A percentile compares a stretch with the other conserved stretches of the same genome.
Conservation (phyloP, 2,329 filamentous ascomycete species). For the Phaeosphaeria sp. region DNA sequence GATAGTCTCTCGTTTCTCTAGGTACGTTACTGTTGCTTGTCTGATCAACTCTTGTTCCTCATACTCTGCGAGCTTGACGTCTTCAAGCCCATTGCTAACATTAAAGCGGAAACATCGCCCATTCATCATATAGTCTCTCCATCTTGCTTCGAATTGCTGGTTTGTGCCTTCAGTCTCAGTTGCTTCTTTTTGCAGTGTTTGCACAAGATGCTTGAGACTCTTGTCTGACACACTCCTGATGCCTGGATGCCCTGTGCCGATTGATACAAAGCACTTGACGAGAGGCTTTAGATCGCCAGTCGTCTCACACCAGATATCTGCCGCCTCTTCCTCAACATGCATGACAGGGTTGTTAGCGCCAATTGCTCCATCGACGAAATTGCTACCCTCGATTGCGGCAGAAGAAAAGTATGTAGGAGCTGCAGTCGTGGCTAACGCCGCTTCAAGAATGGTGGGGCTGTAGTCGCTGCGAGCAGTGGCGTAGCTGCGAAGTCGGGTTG, state of each 20-base stretch:
- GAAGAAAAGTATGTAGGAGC: conserved; percentile 41
- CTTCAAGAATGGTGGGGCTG: conserved; percentile 31
- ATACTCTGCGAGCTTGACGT: conserved; percentile 22
- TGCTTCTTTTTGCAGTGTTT: conserved; percentile 33
- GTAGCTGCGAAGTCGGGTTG: conserved; percentile 45
- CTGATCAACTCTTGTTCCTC: conserved; percentile 11
- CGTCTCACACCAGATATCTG: conserved; percentile 17
- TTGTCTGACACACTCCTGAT: conserved; percentile 6
- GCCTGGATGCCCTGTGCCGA: conserved; percentile 16
- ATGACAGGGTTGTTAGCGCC: conserved; percentile 55
- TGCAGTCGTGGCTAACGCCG: conserved; percentile 38
- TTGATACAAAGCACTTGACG: conserved; percentile 22
- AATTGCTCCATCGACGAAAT: conserved; percentile 52
- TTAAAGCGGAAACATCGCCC: conserved; percentile 45
- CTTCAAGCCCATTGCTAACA: conserved; percentile 40
- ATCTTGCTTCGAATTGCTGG: conserved; percentile 23
- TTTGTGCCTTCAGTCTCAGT: conserved; percentile 40
- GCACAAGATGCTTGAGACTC: conserved; percentile 9
- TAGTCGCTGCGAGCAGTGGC: conserved; percentile 11
- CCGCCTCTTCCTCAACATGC: conserved; percentile 47
- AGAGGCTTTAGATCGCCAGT: conserved; percentile 5
- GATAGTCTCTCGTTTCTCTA: conserved; percentile 11
- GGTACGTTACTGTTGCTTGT: conserved; percentile 12
- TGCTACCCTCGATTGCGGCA: conserved; percentile 44
- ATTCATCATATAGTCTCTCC: conserved; percentile 1